Percentiles rank a stretch among this genome's conserved stretches.
Evolutionary conservation across 768 basidiomycete species (phyloP).

Genomic region (Hypsizygus marmoreus): DNA sequence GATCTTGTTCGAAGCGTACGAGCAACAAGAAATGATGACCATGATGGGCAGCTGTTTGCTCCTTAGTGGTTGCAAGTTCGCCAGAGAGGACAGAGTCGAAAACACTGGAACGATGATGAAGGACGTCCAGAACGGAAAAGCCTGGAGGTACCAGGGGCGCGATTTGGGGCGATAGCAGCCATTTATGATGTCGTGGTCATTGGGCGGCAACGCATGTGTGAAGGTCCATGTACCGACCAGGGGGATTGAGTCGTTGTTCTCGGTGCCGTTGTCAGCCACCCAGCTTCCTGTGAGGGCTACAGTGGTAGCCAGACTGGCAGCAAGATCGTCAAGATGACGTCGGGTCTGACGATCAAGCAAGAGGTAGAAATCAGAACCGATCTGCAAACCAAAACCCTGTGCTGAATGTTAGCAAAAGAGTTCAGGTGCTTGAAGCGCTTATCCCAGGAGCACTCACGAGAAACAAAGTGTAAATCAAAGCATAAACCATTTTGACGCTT

Average conservation of each 20-base stretch:
- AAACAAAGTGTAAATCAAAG: slow-evolving; percentile 85
- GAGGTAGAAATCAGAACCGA: slow-evolving; percentile 80
- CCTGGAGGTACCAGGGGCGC: slow-evolving; percentile 79
- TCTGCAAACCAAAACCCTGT: slow-evolving; percentile 82
- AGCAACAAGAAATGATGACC: slow-evolving; percentile 81
- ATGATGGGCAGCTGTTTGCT: slow-evolving; percentile 77
- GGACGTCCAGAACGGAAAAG: slow-evolving; percentile 77
- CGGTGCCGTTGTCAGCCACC: slow-evolving; percentile 56
- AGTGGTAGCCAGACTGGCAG: slow-evolving; percentile 48
- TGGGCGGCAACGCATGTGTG: slow-evolving; percentile 50
- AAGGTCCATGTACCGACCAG: slow-evolving; percentile 68
- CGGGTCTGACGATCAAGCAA: slow-evolving; percentile 64
- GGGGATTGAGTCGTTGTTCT: slow-evolving; percentile 43
- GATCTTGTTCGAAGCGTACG: slow-evolving; percentile 78
- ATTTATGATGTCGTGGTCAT: slow-evolving; percentile 48
- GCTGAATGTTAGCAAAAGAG: neutral
- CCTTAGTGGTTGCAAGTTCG: slow-evolving; percentile 76
- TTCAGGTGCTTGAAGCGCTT: neutral
- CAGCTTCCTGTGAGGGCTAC: slow-evolving; percentile 67
- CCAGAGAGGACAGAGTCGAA: slow-evolving; percentile 69
- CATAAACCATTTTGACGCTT: slow-evolving; percentile 86
- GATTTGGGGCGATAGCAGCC: slow-evolving; percentile 72
- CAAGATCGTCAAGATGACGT: slow-evolving; percentile 52
- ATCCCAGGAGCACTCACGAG: slow-evolving; percentile 38
- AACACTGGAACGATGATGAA: slow-evolving; percentile 78